Percentiles rank a stretch among this genome's conserved stretches.
phyloP scores from a whole-genome alignment of 192 early-diverging fungal genomes.

The Podila clonocystis region DNA sequence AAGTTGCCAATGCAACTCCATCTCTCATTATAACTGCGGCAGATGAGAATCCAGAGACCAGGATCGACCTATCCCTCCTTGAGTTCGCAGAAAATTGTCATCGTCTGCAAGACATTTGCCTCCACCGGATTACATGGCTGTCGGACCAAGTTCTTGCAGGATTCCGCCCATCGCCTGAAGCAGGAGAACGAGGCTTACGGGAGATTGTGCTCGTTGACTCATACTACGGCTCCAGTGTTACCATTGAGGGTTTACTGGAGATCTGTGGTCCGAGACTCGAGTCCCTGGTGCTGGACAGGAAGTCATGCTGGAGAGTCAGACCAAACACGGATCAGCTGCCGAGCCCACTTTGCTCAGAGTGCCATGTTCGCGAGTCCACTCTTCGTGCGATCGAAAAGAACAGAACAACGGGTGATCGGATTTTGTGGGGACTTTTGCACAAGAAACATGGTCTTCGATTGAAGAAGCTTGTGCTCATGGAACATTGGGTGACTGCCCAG shows the following conservation, averaged over 20 bases:
- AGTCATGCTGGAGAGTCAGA: conserved; percentile 31
- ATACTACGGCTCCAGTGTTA: conserved; percentile 32
- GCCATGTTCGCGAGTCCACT: not conserved
- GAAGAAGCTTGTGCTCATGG: conserved; percentile 11
- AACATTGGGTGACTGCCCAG: conserved; percentile 33
- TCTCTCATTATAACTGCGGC: not conserved
- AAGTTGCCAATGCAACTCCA: not conserved
- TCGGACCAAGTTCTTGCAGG: conserved; percentile 21
- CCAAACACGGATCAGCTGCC: not conserved
- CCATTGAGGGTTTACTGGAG: conserved; percentile 28
- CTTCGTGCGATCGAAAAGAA: not conserved
- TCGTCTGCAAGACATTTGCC: conserved; percentile 4
- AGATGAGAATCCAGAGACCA: conserved; percentile 7
- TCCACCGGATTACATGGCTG: conserved; percentile 30
- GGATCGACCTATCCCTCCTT: conserved; percentile 27
- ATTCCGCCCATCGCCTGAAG: not conserved
- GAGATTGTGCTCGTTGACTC: conserved; percentile 35
- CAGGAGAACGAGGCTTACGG: conserved; percentile 1
- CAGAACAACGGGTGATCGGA: not conserved
- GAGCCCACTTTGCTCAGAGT: not conserved
- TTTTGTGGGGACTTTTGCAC: not conserved
- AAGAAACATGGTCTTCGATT: conserved; percentile 6
- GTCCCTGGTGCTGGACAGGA: conserved; percentile 19
- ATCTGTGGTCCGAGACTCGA: conserved; percentile 33
- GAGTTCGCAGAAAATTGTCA: conserved; percentile 12